Evolutionary conservation across 2,329 filamentous ascomycete genomes (phyloP).

Genomic region (Cercospora sp.): DNA sequence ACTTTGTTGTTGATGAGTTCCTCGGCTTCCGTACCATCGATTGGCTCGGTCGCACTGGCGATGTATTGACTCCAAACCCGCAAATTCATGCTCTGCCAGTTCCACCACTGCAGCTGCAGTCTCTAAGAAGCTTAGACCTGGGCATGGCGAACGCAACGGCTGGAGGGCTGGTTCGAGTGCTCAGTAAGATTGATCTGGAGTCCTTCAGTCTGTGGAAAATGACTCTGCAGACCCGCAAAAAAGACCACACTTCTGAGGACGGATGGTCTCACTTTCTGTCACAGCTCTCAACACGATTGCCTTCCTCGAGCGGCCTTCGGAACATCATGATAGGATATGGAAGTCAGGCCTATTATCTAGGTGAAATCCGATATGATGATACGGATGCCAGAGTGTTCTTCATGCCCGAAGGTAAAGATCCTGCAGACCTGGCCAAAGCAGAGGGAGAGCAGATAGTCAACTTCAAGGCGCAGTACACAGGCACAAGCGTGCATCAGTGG

Average conservation of each 20-base stretch:
- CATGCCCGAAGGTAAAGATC: conserved; percentile 12
- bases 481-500: conserved; percentile 12
- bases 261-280: conserved; percentile 16
- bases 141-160: not conserved
- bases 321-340: conserved; percentile 15
- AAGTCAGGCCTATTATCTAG: not conserved
- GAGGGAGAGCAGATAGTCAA: not conserved
- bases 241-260: not conserved
- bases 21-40: conserved; percentile 13
- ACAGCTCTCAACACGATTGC: conserved; percentile 9
- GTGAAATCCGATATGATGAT: not conserved
- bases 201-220: conserved; percentile 31
- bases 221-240: not conserved
- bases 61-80: not conserved
- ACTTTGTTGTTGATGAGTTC: conserved; percentile 23
- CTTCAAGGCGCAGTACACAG: conserved; percentile 12
- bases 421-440: conserved; percentile 1
- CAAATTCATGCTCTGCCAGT: not conserved
- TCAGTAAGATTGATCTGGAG: conserved; percentile 28
- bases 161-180: conserved; percentile 18
- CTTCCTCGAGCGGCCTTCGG: conserved; percentile 1
- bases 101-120: not conserved
- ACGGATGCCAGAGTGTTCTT: not conserved
- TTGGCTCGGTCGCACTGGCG: conserved; percentile 16
- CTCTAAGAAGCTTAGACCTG: conserved; percentile 1